Evolutionary conservation across 75 land plant genomes (phyloP).

Genomic region (Selaginella tamariscina): DNA sequence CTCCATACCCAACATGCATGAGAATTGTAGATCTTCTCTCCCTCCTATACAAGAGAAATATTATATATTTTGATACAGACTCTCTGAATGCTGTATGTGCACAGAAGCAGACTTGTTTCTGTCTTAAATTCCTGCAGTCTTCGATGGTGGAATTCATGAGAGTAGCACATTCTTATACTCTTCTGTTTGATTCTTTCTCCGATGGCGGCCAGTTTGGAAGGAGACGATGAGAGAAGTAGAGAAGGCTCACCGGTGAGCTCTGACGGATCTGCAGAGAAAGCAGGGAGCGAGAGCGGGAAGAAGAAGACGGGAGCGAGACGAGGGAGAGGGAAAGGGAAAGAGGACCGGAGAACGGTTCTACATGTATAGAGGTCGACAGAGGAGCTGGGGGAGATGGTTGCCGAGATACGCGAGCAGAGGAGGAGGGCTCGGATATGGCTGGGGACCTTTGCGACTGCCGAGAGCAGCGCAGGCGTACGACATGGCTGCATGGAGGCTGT

Average conservation of each 20-base stretch:
- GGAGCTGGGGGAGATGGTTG: conserved; percentile 49
- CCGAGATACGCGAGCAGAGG: conserved; percentile 39
- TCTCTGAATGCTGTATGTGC: no score
- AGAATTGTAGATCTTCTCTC: background rate
- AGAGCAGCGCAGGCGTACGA: conserved; percentile 56
- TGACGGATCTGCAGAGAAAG: background rate
- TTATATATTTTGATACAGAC: no score
- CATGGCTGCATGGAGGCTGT: conserved; percentile 31
- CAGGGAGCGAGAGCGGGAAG: background rate
- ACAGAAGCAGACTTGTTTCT: no score
- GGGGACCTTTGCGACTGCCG: conserved; percentile 52
- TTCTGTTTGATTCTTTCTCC: no score
- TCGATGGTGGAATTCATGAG: no score
- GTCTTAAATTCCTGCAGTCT: no score
- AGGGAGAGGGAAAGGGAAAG: conserved; percentile 26
- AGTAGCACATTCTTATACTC: no score
- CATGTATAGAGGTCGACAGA: conserved; percentile 36
- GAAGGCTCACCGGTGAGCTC: background rate
- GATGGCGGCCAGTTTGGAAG: no score
- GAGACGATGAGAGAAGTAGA: no score
- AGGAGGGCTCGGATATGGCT: conserved; percentile 52
- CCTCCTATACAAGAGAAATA: background rate
- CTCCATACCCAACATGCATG: background rate
- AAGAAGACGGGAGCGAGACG: background rate
- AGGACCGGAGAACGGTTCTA: conserved; percentile 40